Percentiles rank a stretch among this genome's conserved stretches.
These are phyloP conservation scores for Fabrea salina DNA, from an alignment of 169 alveolate species.

Conservation along the genomic window DNA sequence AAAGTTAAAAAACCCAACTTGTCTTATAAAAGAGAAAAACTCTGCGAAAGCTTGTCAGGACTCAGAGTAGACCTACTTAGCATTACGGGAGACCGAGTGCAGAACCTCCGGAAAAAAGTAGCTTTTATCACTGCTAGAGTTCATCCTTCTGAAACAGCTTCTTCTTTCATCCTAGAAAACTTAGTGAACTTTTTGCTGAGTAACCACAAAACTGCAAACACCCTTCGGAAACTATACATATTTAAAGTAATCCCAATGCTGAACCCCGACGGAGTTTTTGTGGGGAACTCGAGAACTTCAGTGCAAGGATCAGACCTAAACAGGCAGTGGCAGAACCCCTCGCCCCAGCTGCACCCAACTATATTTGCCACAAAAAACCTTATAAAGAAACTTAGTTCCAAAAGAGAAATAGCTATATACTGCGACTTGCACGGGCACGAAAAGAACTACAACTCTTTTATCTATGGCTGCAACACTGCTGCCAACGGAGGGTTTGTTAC, in stretches of 20 bases:
- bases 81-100: slow-evolving; percentile 40
- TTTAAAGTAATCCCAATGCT: slow-evolving; percentile 82
- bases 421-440: slow-evolving; percentile 68
- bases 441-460: slow-evolving; percentile 47
- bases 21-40: background rate
- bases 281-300: slow-evolving; percentile 72
- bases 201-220: slow-evolving; percentile 46
- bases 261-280: slow-evolving; percentile 79
- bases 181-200: slow-evolving; percentile 45
- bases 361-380: slow-evolving; percentile 52
- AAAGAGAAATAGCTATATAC: slow-evolving; percentile 40
- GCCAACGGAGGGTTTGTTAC: slow-evolving; percentile 41
- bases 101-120: background rate
- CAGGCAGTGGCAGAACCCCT: slow-evolving; percentile 70
- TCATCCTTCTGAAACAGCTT: slow-evolving; percentile 92
- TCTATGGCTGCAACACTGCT: slow-evolving; percentile 54
- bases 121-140: slow-evolving; percentile 84
- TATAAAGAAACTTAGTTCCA: slow-evolving; percentile 26
- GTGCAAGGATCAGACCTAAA: slow-evolving; percentile 75
- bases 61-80: slow-evolving; percentile 68
- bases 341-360: slow-evolving; percentile 50
- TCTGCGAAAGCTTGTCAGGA: slow-evolving; percentile 84
- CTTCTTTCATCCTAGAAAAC: slow-evolving; percentile 83
- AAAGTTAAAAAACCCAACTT: background rate
- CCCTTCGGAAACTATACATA: slow-evolving; percentile 58